Base-by-base conservation (phyloP, 176 grass and related monocot species). In the Avena eriantha region DNA sequence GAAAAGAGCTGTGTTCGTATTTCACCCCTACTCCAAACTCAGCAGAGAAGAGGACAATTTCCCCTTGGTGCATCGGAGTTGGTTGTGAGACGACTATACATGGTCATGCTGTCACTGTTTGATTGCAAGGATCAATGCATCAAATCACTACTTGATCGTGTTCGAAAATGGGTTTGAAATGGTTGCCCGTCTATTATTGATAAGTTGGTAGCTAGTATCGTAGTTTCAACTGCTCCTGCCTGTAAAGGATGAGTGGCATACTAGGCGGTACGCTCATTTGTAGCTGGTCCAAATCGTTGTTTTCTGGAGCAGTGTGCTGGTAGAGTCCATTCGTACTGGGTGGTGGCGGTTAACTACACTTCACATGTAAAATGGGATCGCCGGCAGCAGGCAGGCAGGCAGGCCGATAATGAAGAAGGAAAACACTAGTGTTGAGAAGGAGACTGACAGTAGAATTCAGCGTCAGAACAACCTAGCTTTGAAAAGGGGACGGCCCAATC, bases 381-480 rank as follows among this genome's bases (percentile, higher is more conserved):
- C 23, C 22, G 7, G 46, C 22, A 26, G 72, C 45, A 4, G 7
- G 39, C 39, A 41, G 7, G 39, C 11, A 12, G 11, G 5, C 39
- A 15, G 72, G 46, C 22, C 72, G 14, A 29, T 29, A 12, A 12
- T 6, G 4, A 47, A 18, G 3, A 1, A 31, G 3, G 10, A 9
- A 3, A 43, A 34, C 1, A 26, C 7, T 2, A 9, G 48, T 2
- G 24, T 12, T 2, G 1, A 24, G 6, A 54, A 33, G 73, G 17
- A 54, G 48, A 76, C 14, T 76, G 73, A 34, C 73, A 54, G 73
- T 76, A 51, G 12, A 73, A 73, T 73, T 49, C 12, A 49, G 43
- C 45, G 4, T 0, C 19, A 71, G 35, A 22, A 46, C 0, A 65
- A 65, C 29, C 29, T 16, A 18, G 64, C 64, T 29, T 67, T 67